These are phyloP conservation scores for Quercus wislizeni DNA, from an alignment of 306 rosid genomes.

Conservation along the genomic window DNA sequence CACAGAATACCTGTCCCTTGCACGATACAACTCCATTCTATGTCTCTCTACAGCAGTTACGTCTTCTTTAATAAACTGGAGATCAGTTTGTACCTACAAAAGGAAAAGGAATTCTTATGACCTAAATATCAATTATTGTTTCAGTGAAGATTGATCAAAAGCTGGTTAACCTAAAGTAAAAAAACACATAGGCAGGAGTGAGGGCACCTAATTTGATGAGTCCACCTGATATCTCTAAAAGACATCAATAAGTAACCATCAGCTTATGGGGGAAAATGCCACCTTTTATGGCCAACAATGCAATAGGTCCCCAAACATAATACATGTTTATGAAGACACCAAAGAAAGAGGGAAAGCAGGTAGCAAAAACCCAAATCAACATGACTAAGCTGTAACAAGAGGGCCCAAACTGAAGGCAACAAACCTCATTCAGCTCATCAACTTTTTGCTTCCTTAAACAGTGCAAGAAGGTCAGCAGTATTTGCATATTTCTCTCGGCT, in stretches of 20 bases:
- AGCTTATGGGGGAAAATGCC: background rate
- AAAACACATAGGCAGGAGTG: conserved; percentile 2
- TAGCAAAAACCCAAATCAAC: background rate
- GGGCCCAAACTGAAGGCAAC: conserved; percentile 17
- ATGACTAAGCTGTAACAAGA: background rate
- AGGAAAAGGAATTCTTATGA: conserved; percentile 15
- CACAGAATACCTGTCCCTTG: conserved; percentile 62
- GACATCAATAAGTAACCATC: background rate
- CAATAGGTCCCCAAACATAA: background rate
- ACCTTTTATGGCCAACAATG: background rate
- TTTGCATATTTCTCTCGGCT: conserved; percentile 95
- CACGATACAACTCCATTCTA: conserved; percentile 74
- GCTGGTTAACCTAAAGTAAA: conserved; percentile 11
- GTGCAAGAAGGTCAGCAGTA: conserved; percentile 81
- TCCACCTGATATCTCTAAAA: background rate
- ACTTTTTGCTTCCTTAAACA: conserved; percentile 83
- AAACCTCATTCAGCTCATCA: conserved; percentile 83
- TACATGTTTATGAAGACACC: background rate
- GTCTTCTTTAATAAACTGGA: conserved; percentile 89
- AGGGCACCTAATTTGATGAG: background rate
- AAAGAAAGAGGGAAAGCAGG: background rate
- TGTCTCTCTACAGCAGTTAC: conserved; percentile 81
- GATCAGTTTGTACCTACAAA: conserved; percentile 84
- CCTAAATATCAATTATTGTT: conserved; percentile 8
- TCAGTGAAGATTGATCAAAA: background rate